phyloP scores from a whole-genome alignment of 2,329 filamentous ascomycete genomes.

The Rutstroemia sp. region DNA sequence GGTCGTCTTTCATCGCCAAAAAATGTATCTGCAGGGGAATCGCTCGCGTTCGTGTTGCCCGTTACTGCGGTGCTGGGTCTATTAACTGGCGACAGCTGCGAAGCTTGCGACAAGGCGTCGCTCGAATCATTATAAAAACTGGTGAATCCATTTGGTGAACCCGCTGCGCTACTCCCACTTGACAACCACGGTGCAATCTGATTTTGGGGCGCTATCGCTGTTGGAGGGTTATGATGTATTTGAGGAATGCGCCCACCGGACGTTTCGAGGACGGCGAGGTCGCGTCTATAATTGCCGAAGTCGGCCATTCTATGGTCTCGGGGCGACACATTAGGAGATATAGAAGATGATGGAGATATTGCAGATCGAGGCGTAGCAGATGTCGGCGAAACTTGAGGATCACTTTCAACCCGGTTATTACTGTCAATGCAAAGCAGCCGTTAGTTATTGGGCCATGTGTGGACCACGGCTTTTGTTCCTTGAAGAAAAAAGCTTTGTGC shows the following conservation, averaged over 20 bases:
- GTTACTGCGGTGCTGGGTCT: conserved; percentile 41
- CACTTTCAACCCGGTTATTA: conserved; percentile 26
- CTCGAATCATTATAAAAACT: conserved; percentile 69
- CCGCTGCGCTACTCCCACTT: conserved; percentile 23
- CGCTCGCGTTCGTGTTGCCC: conserved; percentile 44
- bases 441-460: conserved; percentile 27
- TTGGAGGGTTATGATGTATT: conserved; percentile 51
- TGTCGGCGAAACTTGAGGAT: conserved; percentile 29
- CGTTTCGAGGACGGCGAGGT: conserved; percentile 61
- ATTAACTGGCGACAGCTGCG: conserved; percentile 65
- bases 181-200: conserved; percentile 51
- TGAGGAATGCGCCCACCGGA: conserved; percentile 49
- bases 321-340: conserved; percentile 29
- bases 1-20: conserved; percentile 71
- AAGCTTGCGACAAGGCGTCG: conserved; percentile 59
- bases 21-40: conserved; percentile 53
- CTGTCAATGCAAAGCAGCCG: conserved; percentile 28
- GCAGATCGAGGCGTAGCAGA: conserved; percentile 22
- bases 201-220: conserved; percentile 40
- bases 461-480: conserved; percentile 17
- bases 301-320: conserved; percentile 36
- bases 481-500: neutral
- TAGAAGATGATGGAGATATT: conserved; percentile 21
- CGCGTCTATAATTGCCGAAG: conserved; percentile 63
- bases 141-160: conserved; percentile 31